phyloP scores from a whole-genome alignment of 192 early-diverging fungal genomes.

The Podochytrium sp. region DNA sequence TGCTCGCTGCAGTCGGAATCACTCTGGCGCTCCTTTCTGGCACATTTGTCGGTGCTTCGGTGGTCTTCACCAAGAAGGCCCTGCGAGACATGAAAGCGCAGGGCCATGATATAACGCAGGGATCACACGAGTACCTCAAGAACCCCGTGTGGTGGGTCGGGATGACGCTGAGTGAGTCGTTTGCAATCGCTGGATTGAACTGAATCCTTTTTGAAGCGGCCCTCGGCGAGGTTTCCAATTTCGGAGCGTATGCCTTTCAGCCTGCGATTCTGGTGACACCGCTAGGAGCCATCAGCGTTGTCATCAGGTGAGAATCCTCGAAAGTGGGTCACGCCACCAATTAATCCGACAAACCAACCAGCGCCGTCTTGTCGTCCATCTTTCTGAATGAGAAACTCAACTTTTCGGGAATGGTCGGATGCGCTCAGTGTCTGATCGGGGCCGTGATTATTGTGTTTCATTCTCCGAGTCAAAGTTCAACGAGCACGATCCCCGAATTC shows the following conservation, averaged over 20 bases:
- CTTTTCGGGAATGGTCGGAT: constrained; percentile 62
- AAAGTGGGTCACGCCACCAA: not conserved
- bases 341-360: too few species aligned
- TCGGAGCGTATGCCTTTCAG: constrained; percentile 93
- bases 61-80: constrained; percentile 89
- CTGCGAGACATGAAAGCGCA: constrained; percentile 83
- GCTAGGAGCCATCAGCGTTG: constrained; percentile 83
- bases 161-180: constrained; percentile 72
- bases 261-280: constrained; percentile 95
- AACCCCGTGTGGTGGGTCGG: constrained; percentile 91
- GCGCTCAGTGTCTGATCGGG: constrained; percentile 64
- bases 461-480: constrained; percentile 46
- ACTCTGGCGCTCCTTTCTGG: constrained; percentile 83
- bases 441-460: constrained; percentile 60
- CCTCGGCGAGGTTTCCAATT: constrained; percentile 90
- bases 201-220: constrained; percentile 63
- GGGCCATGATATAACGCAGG: constrained; percentile 60
- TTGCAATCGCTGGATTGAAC: not conserved
- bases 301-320: constrained; percentile 71
- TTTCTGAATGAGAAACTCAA: constrained; percentile 64
- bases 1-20: constrained; percentile 63
- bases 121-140: constrained; percentile 79
- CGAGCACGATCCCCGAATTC: constrained; percentile 52
- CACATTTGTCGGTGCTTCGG: constrained; percentile 81
- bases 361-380: constrained; percentile 63